These are phyloP conservation scores for Pseudocercospora macadamiae DNA, from an alignment of 2,329 filamentous ascomycete species.

Conservation along the genomic window DNA sequence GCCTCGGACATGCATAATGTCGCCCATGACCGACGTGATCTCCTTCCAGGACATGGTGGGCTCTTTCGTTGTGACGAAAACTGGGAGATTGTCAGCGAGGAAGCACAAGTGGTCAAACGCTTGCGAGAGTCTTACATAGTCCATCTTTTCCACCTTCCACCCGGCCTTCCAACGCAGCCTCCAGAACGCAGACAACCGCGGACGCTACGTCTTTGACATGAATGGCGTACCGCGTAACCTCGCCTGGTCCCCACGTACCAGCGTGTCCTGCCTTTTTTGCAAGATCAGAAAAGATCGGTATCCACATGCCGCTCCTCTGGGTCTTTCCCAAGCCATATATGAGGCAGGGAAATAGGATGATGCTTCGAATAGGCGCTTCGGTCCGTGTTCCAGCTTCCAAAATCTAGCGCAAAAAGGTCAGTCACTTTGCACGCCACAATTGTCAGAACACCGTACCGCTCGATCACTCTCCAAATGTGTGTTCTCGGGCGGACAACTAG, in stretches of 20 bases:
- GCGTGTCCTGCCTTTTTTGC: background rate
- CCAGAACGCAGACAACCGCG: background rate
- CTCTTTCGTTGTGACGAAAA: background rate
- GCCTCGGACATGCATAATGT: background rate
- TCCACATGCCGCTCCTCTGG: background rate
- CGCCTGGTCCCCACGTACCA: slow-evolving; percentile 1
- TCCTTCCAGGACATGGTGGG: slow-evolving; percentile 1
- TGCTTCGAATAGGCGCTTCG: background rate
- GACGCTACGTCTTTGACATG: background rate
- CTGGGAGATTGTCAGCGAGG: too few relatives aligned
- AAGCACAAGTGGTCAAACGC: too few relatives aligned
- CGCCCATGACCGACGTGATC: background rate
- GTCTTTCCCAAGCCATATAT: background rate
- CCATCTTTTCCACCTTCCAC: slow-evolving; percentile 1
- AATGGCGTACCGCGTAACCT: slow-evolving; percentile 1
- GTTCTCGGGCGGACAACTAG: background rate
- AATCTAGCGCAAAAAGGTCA: too few relatives aligned
- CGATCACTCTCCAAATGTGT: background rate
- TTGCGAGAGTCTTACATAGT: too few relatives aligned
- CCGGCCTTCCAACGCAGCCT: background rate
- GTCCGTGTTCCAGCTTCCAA: background rate
- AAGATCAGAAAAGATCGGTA: background rate
- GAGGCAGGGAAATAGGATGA: background rate
- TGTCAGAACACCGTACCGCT: too few relatives aligned
- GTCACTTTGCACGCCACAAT: too few relatives aligned